Evolutionary conservation across 306 rosid genomes (phyloP), one percentile per base, ranked within the genome.

Genomic region (Quercus rubra): DNA sequence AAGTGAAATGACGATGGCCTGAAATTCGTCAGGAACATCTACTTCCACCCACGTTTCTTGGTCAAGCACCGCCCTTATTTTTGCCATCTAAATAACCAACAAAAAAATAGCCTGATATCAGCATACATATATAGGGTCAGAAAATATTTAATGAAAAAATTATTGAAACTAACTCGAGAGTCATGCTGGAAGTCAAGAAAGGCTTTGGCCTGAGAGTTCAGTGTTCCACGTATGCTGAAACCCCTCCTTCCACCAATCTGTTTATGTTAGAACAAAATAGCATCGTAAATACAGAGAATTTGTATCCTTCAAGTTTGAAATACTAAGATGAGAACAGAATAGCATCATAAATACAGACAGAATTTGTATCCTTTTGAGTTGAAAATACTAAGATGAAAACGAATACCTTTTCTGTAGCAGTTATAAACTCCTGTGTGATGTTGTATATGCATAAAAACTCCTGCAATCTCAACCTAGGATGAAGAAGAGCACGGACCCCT

Each of bases 221-320:
- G 80, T 28, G 96, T 93, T 82, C 99, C 99, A 52, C 97, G 95
- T 74, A 96, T 96, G 93, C 99, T 96, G 81, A 91, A 96, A 79
- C 99, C 99, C 85, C 92, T 90, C 89, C 99, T 90, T 78, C 99
- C 99, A 90, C 99, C 99, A 74, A 96, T 81, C 99, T 96, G 97
- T 82, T 81, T 78, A 78, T 64, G 62, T 84, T 64, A 76, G 69
- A 64, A 80, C 49, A 80, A 28, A 73, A 76, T 66, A 68, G 55
- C 76, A 85, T 70, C 79, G 79, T 77, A 81, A 83, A 71, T 73
- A 69, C 55, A 82, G 80, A 43, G 31, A 69, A 82, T 38, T 56
- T 62, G 38, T 30, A 19, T 43, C 70, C 25, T 71, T 67, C 69
- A 80, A 55, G 58, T 78, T 74, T 67, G 77, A 66, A 78, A 27